Conservation (phyloP, 2,329 filamentous ascomycete species). For the Trichophaea hybrida region DNA sequence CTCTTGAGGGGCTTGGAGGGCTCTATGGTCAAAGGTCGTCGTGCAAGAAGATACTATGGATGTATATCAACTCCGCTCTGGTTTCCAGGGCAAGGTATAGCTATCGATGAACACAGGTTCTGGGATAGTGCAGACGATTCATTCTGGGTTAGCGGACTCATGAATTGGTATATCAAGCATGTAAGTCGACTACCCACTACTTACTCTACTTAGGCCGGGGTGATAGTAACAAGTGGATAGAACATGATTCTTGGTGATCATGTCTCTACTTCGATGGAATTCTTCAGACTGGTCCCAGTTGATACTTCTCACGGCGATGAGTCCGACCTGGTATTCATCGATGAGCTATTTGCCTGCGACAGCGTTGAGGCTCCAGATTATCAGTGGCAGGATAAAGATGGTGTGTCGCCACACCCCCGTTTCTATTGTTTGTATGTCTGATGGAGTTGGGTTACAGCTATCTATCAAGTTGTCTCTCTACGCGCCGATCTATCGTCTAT, state of each 20-base stretch:
- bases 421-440: background rate
- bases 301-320: background rate
- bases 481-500: background rate
- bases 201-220: no score
- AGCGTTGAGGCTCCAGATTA: background rate
- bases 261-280: background rate
- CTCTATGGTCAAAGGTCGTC: slow-evolving; percentile 62
- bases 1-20: slow-evolving; percentile 62
- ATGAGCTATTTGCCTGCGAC: background rate
- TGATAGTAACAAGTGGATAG: no score
- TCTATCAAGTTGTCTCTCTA: background rate
- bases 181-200: background rate
- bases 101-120: background rate
- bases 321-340: background rate
- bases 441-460: background rate
- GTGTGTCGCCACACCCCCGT: no score
- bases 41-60: slow-evolving; percentile 63
- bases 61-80: slow-evolving; percentile 32
- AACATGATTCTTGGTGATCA: background rate
- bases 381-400: background rate
- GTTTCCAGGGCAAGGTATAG: background rate
- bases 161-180: slow-evolving; percentile 1
- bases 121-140: background rate
- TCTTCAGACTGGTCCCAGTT: background rate
- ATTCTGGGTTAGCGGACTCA: background rate